Evolutionary conservation across 2,329 filamentous ascomycete genomes (phyloP).

Genomic region (Alternaria sp.): DNA sequence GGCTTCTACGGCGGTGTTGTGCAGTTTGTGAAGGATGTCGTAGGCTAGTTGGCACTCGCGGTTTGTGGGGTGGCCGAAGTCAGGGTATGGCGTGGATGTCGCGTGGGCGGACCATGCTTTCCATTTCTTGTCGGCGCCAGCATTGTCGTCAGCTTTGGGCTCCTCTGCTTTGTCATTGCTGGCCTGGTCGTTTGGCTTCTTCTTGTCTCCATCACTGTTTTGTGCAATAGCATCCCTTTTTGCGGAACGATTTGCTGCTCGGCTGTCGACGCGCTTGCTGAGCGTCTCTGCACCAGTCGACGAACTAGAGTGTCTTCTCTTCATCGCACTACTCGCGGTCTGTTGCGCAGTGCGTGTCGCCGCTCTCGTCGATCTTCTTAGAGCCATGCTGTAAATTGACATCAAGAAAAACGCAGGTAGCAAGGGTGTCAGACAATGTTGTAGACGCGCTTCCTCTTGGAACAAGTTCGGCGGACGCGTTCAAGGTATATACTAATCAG

Average conservation of each 20-base stretch:
- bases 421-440: neutral
- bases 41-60: constrained; percentile 9
- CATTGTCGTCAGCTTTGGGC: neutral
- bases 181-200: neutral
- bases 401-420: neutral
- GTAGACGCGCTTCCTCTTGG: neutral
- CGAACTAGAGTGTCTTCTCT: neutral
- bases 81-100: constrained; percentile 4
- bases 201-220: neutral
- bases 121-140: constrained; percentile 4
- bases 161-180: neutral
- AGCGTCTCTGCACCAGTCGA: neutral
- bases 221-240: neutral
- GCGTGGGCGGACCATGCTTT: constrained; percentile 12
- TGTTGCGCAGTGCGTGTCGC: neutral
- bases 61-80: constrained; percentile 6
- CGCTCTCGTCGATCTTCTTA: neutral
- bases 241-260: neutral
- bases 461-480: neutral
- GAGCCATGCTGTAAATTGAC: neutral
- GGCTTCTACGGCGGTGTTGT: constrained; percentile 6
- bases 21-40: constrained; percentile 2
- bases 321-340: neutral
- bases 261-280: neutral
- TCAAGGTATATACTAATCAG: neutral